Evolutionary conservation across 495 filamentous ascomycete species (phyloP), one percentile per base, ranked within the genome.

Genomic region (Xylona heveae): DNA sequence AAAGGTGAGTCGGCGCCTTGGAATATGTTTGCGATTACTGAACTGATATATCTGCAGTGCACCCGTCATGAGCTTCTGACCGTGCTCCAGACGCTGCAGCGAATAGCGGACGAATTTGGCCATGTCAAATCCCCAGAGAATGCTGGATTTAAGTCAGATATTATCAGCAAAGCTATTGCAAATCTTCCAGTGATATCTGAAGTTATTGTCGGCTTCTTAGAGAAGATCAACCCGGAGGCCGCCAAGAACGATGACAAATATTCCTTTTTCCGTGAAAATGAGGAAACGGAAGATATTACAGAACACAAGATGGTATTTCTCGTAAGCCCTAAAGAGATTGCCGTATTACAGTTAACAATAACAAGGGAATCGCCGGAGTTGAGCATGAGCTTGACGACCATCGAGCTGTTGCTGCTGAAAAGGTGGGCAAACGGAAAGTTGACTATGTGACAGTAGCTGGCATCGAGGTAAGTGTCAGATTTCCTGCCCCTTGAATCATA

Each of bases 201-300:
- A 0, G 67, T 70, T 24, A 65, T 95, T 2, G 56, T 71, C 13
- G 58, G 48, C 2, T 83, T 75, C 39, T 64, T 99, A 10, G 74
- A 90, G 37, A 71, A 71, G 38, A 88, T 99, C 50, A 93, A 90
- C 38, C 53, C 71, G 28, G 59, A 85, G 41, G 80, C 90, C 0
- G 88, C 88, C 0, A 70, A 65, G 24, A 70, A 64, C 6, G 77
- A 95, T 44, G 83, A 99, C 52, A 93, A 93, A 40, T 94, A 92
- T 46, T 50, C 63, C 6, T 99, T 99, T 57, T 95, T 99, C 52
- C 67, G 76, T 2, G 78, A 92, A 36, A 67, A 74, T 3, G 61
- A 79, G 30, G 85, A 93, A 45, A 80, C 71, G 1, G 82, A 91
- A 5, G 77, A 68, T 3, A 92, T 95, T 37, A 68, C 65, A 3